Evolutionary conservation across 2,329 filamentous ascomycete genomes (phyloP), one percentile per base, ranked within the genome.

Genomic region (Scytalidium lignicola): DNA sequence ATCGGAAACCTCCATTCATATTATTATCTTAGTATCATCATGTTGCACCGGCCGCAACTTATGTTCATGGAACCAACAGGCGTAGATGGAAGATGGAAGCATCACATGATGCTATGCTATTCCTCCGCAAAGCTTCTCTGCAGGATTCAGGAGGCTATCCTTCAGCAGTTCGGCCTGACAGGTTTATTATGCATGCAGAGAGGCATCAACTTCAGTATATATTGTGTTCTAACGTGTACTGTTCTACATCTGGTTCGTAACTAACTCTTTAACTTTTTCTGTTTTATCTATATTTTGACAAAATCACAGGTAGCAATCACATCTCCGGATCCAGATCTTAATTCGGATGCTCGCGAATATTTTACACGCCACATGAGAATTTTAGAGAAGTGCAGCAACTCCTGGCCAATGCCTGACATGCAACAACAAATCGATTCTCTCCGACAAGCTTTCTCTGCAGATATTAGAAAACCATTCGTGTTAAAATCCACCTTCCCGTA

Each of bases 131-230:
- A 93, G 67, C 80, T 79, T 39, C 76, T 97, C 45, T 96, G 91
- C 67, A 83, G 88, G 51, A 69, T 96, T 5, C 90, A 96, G 63
- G 92, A 97, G 68, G 85, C 85, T 2, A 82, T 95, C 29, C 63
- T 95, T 51, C 78, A 85, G 47, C 79, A 80, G 0, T 95, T 85
- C 65, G 89, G 90, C 2, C 72, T 96, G 52, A 80, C 80, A 15
- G 92, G 91, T 0, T 74, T 97, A 15, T 77, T 93, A 58, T 95
- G 86, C 69, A 96, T 96, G 92, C 86, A 92, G 62, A 80, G 92
- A 57, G 92, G 92, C 37, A 90, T 95, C 65, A 96, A 91, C 67
- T 97, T 96, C 62, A 90, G 89, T 5, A 90, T 97, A n/a, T 97
- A 97, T 63, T 83, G 85, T 49, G 83, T 96, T 21, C 72, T 97